Evolutionary conservation across 2,329 filamentous ascomycete genomes (phyloP).

Genomic region (Aspergillus fijiensis): DNA sequence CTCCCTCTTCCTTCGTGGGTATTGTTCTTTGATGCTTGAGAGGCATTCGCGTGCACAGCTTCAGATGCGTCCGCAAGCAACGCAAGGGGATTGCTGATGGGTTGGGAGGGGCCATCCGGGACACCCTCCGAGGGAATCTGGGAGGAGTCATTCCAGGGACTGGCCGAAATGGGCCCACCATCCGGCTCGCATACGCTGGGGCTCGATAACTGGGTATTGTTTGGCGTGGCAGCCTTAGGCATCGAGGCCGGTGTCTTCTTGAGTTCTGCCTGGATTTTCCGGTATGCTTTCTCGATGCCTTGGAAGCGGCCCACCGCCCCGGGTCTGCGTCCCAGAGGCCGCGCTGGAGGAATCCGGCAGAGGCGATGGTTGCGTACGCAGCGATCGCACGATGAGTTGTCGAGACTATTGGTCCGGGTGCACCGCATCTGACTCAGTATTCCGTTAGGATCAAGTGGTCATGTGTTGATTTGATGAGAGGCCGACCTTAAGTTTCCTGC

Average conservation of each 20-base stretch:
- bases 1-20: background rate
- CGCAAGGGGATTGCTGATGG: conserved; percentile 30
- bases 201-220: background rate
- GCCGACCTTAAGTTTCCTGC: conserved; percentile 22
- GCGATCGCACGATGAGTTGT: conserved; percentile 24
- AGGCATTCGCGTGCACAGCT: conserved; percentile 15
- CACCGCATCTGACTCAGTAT: conserved; percentile 25
- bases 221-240: background rate
- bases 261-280: conserved; percentile 27
- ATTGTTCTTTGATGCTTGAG: background rate
- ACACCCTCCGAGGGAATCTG: too few relatives aligned
- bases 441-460: background rate
- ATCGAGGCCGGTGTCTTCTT: conserved; percentile 14
- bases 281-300: conserved; percentile 30
- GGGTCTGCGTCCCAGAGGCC: conserved; percentile 26
- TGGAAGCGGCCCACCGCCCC: conserved; percentile 30
- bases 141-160: too few relatives aligned
- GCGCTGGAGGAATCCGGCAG: conserved; percentile 26
- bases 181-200: too few relatives aligned
- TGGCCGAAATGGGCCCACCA: too few relatives aligned
- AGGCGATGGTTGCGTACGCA: conserved; percentile 25
- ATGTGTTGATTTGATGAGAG: background rate
- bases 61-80: conserved; percentile 29
- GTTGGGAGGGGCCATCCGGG: conserved; percentile 4
- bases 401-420: conserved; percentile 11